Base-by-base conservation (phyloP, 1,284 basidiomycete genomes). In the Wallemia ichthyophaga region DNA sequence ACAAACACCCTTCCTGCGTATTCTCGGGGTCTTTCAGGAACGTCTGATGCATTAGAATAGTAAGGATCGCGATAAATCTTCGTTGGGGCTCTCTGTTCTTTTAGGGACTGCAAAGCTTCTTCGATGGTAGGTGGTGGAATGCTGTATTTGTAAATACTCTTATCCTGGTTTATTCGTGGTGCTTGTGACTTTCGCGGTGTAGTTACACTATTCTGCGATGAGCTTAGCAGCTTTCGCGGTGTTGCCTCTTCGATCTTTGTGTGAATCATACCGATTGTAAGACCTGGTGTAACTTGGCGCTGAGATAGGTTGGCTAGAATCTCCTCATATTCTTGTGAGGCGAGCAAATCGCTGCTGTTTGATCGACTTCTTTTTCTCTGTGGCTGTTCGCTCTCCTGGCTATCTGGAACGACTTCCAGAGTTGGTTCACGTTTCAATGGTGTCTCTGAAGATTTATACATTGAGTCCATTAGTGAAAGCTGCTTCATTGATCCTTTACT, bases 1-100 rank as follows among this genome's bases (percentile, higher is more conserved):
- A 75, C 73, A 67, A 83, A 92, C 25, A 78, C 68, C 1, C 85
- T 70, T 0, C 88, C 89, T 15, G 80, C 88, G 66, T 84, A 91
- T 67, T 88, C 83, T 64, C 80, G 75, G 0, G 82, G 72, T 17
- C 72, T 71, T 48, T 76, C 73, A 0, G 86, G 83, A 0, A 81
- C 76, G 66, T 96, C 92, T 1, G 65, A 65, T 11, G 75, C 74
- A 59, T 79, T 76, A 1, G 84, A 85, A 67, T 87, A 96, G 68
- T 77, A 82, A 0, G 91, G 85, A 23, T 77, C 73, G 23, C 73
- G 76, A 68, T 94, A 91, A 24, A 84, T 68, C 62, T 79, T 79
- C 31, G 69, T 71, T 1, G 79, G 77, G 13, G 85, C 68, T 7
- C 74, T 74, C 62, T 74, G 70, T 1, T 67, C 64, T 53, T 78